Evolutionary conservation across 1,139 yeast species (phyloP), one percentile per base, ranked within the genome.

Genomic region (Yamadazyma jaroonii): DNA sequence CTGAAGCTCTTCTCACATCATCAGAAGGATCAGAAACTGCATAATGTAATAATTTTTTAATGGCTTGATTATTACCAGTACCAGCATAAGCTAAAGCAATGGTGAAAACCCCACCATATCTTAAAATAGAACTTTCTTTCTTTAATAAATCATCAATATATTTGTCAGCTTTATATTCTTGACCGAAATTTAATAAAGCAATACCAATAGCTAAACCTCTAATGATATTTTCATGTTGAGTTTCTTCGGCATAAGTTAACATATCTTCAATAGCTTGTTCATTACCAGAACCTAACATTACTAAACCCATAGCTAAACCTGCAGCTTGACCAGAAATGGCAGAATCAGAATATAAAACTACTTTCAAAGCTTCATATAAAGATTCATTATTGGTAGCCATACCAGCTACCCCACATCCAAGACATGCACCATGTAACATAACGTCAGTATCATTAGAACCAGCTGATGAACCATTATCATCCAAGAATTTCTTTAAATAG

Each of bases 261-360:
- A 92, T 86, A 56, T 90, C 97, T 43, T 73, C 71, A 40, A 83
- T 76, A 5, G 88, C 90, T 34, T 67, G 65, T 49, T 78, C 79
- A 48, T 84, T 72, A 40, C 94, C 95, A n/a, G 95, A 83, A 14
- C 98, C 98, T 47, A 92, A 76, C 96, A 87, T 88, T 9, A 88
- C 89, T 50, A 92, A 74, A 47, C 99, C 99, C 94, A 94, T 89
- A 32, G 95, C 90, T 47, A 90, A 71, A 36, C 96, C 97, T 24
- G 97, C 96, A 31, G 97, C 97, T 59, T 90, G 97, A 45, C 97
- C 96, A 6, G 97, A 88, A 36, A 88, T 75, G 3, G 97, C 98
- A 31, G 94, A 84, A 56, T 92, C 98, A 9, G 92, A 78, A 59
- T 84, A 92, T 45, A 94, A 68, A 6, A 90, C 90, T 38, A 82